Percentiles rank a stretch among this genome's conserved stretches.
Evolutionary conservation across 2,329 filamentous ascomycete species (phyloP).

Genomic region (Stagonosporopsis cucurbitacearum): DNA sequence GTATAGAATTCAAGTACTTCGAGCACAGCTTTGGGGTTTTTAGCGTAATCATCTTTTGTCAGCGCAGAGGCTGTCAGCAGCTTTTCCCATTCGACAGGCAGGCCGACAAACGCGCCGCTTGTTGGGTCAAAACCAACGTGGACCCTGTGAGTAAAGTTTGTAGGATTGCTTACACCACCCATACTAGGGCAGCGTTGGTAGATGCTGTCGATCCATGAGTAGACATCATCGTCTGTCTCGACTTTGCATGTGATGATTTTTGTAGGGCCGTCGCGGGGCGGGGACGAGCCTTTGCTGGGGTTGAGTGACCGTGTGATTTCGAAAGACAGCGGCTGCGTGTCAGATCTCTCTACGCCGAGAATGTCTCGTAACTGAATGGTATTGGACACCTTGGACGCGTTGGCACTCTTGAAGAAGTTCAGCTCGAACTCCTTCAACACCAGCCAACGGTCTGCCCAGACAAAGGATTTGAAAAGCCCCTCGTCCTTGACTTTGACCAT

Average conservation of each 20-base stretch:
- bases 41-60: conserved; percentile 97
- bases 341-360: conserved; percentile 86
- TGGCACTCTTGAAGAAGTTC: conserved; percentile 92
- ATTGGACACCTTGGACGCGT: conserved; percentile 80
- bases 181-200: conserved; percentile 96
- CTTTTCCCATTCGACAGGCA: conserved; percentile 97
- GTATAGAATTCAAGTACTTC: conserved; percentile 87
- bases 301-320: conserved; percentile 83
- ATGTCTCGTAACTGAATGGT: conserved; percentile 87
- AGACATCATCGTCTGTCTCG: conserved; percentile 94
- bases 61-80: conserved; percentile 94
- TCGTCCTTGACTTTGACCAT: conserved; percentile 91
- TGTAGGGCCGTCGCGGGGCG: conserved; percentile 79
- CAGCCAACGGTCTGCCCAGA: conserved; percentile 89
- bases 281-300: conserved; percentile 62
- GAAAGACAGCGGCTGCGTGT: conserved; percentile 89
- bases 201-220: conserved; percentile 98
- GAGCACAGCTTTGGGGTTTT: conserved; percentile 76
- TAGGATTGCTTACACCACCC: conserved; percentile 97
- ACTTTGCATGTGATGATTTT: conserved; percentile 91
- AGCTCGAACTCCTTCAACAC: conserved; percentile 91
- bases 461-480: conserved; percentile 78
- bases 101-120: conserved; percentile 90
- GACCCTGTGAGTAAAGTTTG: conserved; percentile 95
- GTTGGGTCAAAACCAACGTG: conserved; percentile 97